Evolutionary conservation across 2,329 filamentous ascomycete species (phyloP), one percentile per base, ranked within the genome.

Genomic region (Colletotrichum euphorbiae): DNA sequence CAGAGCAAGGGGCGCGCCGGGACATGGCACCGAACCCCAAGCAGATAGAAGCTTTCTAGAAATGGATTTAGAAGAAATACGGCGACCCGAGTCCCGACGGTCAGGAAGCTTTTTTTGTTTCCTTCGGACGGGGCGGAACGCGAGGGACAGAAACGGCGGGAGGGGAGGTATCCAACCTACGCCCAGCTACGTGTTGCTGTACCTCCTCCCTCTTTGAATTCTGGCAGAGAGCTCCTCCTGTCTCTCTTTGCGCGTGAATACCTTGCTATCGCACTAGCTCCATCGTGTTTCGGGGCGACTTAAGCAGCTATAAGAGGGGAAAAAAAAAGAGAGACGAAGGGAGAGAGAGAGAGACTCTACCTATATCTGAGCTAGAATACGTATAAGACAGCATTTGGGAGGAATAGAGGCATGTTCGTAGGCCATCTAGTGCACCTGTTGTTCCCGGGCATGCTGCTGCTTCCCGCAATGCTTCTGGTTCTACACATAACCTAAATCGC

Each of bases 121-220:
- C 46, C 62, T 68, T 68, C 65, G 65, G 65, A 68, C 65, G 65
- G 65, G 54, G 61, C 61, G 65, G 65, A 65, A 65, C 46, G 64
- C 64, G 56, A 61, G 38, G 56, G 50, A 55, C 45, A 38, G 21
- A 28, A 21, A n/a, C 3, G 46, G 21, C n/a, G 46, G 28, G 31
- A 38, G n/a, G 50, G 50, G 17, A 42, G 36, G 9, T 38, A 33
- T 54, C 50, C 38, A 51, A 31, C 46, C 28, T 31, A 51, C 46
- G 46, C 46, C 15, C 24, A 55, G 52, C 52, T 42, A 6, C 28
- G 8, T 28, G 31, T 15, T n/a, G 21, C 17, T 17, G 19, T 19
- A 33, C 15, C 19, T 42, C 17, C 15, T 42, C 17, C 15, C 31
- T 15, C 31, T 24, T 24, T 24, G 24, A 24, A 24, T 3, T n/a